phyloP scores from a whole-genome alignment of 208 protist species.

The Acanthamoeba rhysodes region DNA sequence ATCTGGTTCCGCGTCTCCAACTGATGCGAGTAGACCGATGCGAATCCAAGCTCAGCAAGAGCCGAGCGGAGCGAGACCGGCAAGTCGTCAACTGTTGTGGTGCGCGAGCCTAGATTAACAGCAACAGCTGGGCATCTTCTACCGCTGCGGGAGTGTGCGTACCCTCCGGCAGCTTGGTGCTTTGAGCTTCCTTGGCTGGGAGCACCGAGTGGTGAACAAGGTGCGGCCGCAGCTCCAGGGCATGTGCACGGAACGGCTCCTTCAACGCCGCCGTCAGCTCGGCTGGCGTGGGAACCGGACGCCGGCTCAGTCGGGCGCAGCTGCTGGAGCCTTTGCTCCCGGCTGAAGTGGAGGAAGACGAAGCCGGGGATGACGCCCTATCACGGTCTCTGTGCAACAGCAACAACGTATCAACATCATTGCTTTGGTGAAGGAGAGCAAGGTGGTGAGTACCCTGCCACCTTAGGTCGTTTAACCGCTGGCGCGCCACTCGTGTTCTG shows the following conservation, averaged over 20 bases:
- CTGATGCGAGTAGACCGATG: constrained; percentile 15
- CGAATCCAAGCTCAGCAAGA: neutral
- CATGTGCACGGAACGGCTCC: neutral
- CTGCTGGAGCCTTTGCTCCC: no score
- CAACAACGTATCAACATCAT: no score
- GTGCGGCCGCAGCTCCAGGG: neutral
- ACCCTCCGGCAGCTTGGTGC: neutral
- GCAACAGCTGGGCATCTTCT: neutral
- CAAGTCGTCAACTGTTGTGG: neutral
- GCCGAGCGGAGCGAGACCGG: neutral
- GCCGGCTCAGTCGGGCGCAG: neutral
- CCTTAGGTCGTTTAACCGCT: no score
- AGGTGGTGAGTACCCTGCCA: no score
- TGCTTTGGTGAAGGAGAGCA: no score
- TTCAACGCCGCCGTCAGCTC: neutral
- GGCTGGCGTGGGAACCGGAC: neutral
- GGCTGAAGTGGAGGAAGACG: neutral
- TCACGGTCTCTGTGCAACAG: no score
- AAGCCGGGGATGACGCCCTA: neutral
- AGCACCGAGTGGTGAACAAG: neutral
- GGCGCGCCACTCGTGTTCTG: no score
- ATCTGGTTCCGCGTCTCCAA: constrained; percentile 7
- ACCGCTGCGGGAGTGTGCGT: neutral
- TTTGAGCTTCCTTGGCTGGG: neutral
- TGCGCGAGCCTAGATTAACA: neutral